phyloP scores from a whole-genome alignment of 495 filamentous ascomycete genomes.

The Aspergillus olivimuriae region DNA sequence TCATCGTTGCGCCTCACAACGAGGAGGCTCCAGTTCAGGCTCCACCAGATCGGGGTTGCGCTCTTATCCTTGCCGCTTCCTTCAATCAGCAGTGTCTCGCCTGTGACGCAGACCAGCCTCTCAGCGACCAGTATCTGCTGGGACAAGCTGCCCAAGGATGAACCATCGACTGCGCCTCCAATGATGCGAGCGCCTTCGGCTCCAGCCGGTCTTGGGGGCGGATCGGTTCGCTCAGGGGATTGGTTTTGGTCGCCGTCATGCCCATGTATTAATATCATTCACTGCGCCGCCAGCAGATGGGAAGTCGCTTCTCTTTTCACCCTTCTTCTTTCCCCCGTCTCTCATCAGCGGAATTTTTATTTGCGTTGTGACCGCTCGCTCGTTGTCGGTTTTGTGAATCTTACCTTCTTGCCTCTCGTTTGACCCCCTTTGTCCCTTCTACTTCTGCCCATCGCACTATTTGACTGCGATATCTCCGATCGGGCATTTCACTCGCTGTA shows the following conservation, averaged over 20 bases:
- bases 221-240: background rate
- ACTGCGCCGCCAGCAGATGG: background rate
- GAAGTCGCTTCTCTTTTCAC: background rate
- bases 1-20: background rate
- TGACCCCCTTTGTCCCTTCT: background rate
- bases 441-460: background rate
- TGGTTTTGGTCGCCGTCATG: background rate
- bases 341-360: conserved; percentile 4
- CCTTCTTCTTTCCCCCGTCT: conserved; percentile 3
- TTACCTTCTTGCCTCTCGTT: no score
- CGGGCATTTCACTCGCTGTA: no score
- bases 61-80: conserved; percentile 2
- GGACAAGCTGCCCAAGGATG: no score
- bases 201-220: background rate
- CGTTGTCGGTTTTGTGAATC: no score
- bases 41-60: conserved; percentile 9
- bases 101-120: background rate
- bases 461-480: no score
- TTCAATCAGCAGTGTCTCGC: conserved; percentile 23
- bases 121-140: no score
- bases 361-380: background rate
- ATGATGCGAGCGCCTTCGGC: background rate
- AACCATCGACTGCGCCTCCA: background rate
- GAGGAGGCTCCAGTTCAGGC: background rate
- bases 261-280: background rate